These are phyloP conservation scores for Lactarius hengduanensis DNA, from an alignment of 768 basidiomycete genomes.

Conservation along the genomic window DNA sequence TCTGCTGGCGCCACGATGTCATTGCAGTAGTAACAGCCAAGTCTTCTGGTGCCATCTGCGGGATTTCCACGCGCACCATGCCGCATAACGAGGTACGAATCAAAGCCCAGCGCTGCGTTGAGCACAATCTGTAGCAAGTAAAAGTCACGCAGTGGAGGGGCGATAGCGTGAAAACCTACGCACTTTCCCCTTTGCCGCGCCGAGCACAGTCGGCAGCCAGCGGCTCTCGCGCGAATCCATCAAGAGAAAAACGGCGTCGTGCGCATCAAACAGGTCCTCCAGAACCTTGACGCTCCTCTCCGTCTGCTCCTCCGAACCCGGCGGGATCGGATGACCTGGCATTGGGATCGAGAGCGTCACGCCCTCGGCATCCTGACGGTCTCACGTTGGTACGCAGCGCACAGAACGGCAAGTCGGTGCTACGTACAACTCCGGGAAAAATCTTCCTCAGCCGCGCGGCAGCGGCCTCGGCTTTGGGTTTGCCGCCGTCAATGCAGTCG, in stretches of 20 bases:
- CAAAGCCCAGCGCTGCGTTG: conserved; percentile 94
- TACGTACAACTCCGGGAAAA: conserved; percentile 86
- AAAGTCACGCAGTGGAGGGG: background rate
- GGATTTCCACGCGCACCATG: conserved; percentile 65
- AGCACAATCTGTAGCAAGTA: conserved; percentile 66
- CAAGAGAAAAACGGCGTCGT: conserved; percentile 89
- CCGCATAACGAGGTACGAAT: conserved; percentile 95
- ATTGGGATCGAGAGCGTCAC: conserved; percentile 84
- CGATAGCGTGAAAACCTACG: conserved; percentile 4
- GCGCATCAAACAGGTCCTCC: conserved; percentile 74
- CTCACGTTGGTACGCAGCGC: background rate
- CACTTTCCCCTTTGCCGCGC: conserved; percentile 82
- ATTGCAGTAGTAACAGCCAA: conserved; percentile 98
- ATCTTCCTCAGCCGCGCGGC: conserved; percentile 83
- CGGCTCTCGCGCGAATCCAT: conserved; percentile 99
- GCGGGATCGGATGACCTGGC: conserved; percentile 93
- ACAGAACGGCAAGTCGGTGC: background rate
- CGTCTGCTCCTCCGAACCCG: conserved; percentile 51
- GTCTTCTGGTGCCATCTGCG: conserved; percentile 37
- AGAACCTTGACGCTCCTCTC: conserved; percentile 69
- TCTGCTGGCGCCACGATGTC: conserved; percentile 96
- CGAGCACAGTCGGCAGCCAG: conserved; percentile 93
- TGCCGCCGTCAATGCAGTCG: conserved; percentile 90
- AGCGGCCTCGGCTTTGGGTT: conserved; percentile 90
- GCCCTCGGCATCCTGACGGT: conserved; percentile 71